These are phyloP conservation scores for Penicillium canariense DNA, from an alignment of 495 filamentous ascomycete species.

Conservation along the genomic window DNA sequence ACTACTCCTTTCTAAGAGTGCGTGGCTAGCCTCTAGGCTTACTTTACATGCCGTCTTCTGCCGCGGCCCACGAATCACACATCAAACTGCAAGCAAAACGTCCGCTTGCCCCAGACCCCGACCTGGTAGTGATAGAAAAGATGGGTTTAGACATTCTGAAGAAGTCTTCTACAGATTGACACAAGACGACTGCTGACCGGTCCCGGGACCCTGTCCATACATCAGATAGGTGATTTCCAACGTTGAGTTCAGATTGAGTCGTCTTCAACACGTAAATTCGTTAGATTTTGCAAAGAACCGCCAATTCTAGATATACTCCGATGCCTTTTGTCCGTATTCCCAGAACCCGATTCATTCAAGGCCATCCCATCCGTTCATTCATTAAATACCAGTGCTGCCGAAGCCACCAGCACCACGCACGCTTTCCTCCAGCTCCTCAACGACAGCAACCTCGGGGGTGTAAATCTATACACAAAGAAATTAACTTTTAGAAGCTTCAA, in stretches of 20 bases:
- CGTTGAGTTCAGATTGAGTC: not conserved
- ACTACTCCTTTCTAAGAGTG: no score
- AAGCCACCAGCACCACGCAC: slow-evolving; percentile 89
- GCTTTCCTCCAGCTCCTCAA: slow-evolving; percentile 85
- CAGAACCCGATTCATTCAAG: not conserved
- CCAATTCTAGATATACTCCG: slow-evolving; percentile 10
- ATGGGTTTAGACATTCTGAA: no score
- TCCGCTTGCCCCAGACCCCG: no score
- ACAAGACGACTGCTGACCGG: no score
- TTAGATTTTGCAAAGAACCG: slow-evolving; percentile 8
- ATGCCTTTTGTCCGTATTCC: slow-evolving; percentile 4
- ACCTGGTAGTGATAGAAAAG: no score
- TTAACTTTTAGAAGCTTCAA: not conserved
- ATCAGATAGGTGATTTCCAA: no score
- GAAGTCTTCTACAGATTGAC: no score
- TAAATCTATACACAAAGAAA: slow-evolving; percentile 55
- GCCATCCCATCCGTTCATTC: not conserved
- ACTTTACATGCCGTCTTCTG: no score
- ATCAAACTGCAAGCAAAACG: no score
- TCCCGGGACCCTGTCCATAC: no score
- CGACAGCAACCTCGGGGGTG: slow-evolving; percentile 85
- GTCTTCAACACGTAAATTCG: slow-evolving; percentile 12
- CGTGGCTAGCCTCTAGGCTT: no score
- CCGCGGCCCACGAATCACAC: no score
- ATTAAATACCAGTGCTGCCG: slow-evolving; percentile 73